These are phyloP conservation scores for Cladosporium sp. DNA, from an alignment of 2,329 filamentous ascomycete species.

Conservation along the genomic window DNA sequence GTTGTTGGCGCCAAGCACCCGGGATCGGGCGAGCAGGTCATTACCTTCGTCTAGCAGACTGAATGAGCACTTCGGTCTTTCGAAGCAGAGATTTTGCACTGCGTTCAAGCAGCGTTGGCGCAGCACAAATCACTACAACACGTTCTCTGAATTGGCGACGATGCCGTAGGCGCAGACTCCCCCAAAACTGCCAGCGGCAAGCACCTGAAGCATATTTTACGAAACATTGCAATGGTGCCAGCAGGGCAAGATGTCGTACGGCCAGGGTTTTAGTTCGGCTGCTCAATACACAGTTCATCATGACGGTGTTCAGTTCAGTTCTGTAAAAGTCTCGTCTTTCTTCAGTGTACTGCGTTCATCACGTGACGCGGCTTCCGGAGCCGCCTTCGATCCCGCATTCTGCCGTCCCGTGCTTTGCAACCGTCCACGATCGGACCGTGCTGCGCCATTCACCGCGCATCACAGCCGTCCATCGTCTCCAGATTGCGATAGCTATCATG, in stretches of 20 bases:
- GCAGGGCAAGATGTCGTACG: background rate
- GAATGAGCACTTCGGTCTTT: background rate
- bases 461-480: no score
- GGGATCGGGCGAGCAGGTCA: slow-evolving; percentile 35
- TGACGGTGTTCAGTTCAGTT: no score
- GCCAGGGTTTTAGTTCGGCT: background rate
- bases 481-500: no score
- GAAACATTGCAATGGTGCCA: slow-evolving; percentile 21
- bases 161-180: slow-evolving; percentile 47
- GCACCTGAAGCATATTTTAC: slow-evolving; percentile 46
- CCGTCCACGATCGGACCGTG: no score
- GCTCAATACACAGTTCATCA: background rate
- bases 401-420: no score
- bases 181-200: slow-evolving; percentile 50
- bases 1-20: slow-evolving; percentile 34
- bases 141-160: slow-evolving; percentile 66
- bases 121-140: slow-evolving; percentile 53
- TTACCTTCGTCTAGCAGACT: slow-evolving; percentile 40
- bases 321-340: no score
- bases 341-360: no score
- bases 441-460: no score
- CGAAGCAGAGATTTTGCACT: slow-evolving; percentile 34
- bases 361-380: no score
- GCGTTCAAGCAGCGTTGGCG: slow-evolving; percentile 42
- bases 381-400: no score